Evolutionary conservation across 345 rosid species (phyloP), one percentile per base, ranked within the genome.

Genomic region (Kernera saxatilis): DNA sequence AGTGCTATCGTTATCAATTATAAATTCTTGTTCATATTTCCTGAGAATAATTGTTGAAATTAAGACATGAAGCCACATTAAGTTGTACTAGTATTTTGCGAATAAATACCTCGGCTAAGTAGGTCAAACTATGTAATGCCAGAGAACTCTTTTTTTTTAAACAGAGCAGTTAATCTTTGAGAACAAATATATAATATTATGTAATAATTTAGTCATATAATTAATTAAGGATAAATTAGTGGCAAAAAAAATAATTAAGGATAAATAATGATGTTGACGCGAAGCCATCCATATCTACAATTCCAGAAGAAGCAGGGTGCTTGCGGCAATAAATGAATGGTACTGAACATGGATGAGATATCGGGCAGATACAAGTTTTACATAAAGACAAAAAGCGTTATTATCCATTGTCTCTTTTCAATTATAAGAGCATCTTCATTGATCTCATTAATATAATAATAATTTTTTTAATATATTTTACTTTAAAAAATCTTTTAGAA

Each of bases 21-120:
- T 18, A 48, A 14, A 1, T 35, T 29, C 0, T 4, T 37, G 3
- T 48, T 48, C 26, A 56, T 58, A 35, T 46, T 46, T 48, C 30
- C 23, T 25, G 58, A 70, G 50, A 59, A 70, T 58, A 44, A 37
- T 26, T 49, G 67, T 48, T 70, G 51, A 48, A 59, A 37, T 56
- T 33, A 56, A 69, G 27, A 57, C 13, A 29, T 0, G 13, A 17
- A 48, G 39, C 35, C 56, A 55, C 43, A 43, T 30, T 11, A 44
- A 69, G 17, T 22, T 36, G 50, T 48, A 4, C n/a, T n/a, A 5
- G 17, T 35, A 46, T 46, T 32, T 45, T 59, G 60, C 22, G 13
- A 49, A 21, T 46, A 15, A 21, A 69, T 46, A 22, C 54, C 35
- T 69, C 21, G 8, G 32, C 33, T 43, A 43, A 69, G 43, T 56